phyloP scores from a whole-genome alignment of 1,284 basidiomycete genomes.

The Cyathus pygmaeus region DNA sequence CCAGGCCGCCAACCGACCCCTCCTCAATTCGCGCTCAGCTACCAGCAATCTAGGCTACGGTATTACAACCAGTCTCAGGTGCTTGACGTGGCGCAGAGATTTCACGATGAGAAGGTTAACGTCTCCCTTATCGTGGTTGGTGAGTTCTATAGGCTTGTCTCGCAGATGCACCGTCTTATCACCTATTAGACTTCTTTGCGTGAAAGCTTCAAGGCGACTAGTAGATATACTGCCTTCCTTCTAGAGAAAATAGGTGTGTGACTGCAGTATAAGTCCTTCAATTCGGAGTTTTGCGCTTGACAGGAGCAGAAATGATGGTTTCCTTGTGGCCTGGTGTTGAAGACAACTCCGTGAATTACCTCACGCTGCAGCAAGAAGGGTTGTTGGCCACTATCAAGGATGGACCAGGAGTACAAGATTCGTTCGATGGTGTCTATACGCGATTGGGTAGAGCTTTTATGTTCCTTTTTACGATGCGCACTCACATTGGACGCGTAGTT shows the following conservation, averaged over 20 bases:
- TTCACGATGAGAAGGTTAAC: slow-evolving; percentile 51
- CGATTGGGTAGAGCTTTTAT: slow-evolving; percentile 30
- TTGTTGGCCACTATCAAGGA: slow-evolving; percentile 50
- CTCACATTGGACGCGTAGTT: slow-evolving; percentile 15
- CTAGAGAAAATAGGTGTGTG: slow-evolving; percentile 6
- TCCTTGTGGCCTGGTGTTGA: slow-evolving; percentile 55
- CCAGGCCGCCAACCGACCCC: slow-evolving; percentile 51
- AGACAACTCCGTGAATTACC: slow-evolving; percentile 50
- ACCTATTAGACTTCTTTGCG: slow-evolving; percentile 48
- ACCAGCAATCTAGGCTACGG: slow-evolving; percentile 54
- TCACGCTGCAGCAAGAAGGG: slow-evolving; percentile 44
- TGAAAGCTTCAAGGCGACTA: slow-evolving; percentile 55
- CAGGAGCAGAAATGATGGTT: slow-evolving; percentile 57
- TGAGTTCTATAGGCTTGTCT: slow-evolving; percentile 13
- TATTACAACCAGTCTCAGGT: slow-evolving; percentile 53
- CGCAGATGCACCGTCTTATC: neutral
- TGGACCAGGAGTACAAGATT: slow-evolving; percentile 51
- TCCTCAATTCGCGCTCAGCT: slow-evolving; percentile 50
- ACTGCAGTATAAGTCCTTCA: slow-evolving; percentile 39
- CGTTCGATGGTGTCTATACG: slow-evolving; percentile 52
- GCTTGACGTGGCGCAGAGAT: slow-evolving; percentile 47
- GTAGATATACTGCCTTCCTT: neutral
- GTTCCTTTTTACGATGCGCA: slow-evolving; percentile 19
- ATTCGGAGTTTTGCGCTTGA: slow-evolving; percentile 48
- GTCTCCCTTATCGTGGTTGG: slow-evolving; percentile 52